Conservation (phyloP, 495 filamentous ascomycete genomes). For the Neurospora cerealis region DNA sequence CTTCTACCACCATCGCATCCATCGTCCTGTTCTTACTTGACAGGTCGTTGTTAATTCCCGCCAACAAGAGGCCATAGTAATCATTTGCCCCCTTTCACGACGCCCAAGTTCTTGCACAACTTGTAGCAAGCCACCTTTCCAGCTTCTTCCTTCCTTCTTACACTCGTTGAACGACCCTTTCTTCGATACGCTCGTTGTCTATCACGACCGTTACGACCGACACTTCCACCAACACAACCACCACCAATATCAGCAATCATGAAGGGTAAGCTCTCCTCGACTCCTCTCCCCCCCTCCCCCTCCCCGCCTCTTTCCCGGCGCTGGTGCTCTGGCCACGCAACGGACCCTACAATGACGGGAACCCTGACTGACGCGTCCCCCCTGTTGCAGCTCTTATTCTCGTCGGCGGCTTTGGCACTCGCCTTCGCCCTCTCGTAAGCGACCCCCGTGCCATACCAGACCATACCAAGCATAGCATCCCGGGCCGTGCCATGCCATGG, state of each 20-base stretch:
- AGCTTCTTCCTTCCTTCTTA: slow-evolving; percentile 19
- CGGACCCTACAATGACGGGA: not conserved
- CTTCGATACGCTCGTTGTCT: slow-evolving; percentile 8
- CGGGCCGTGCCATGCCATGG: not conserved
- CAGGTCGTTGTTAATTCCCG: not conserved
- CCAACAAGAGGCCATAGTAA: not conserved
- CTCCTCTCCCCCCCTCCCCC: not conserved
- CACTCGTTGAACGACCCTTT: slow-evolving; percentile 19
- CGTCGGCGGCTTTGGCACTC: slow-evolving; percentile 97
- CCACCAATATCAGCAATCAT: slow-evolving; percentile 22
- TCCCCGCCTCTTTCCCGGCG: not conserved
- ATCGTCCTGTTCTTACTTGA: not conserved
- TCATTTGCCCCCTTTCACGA: not conserved
- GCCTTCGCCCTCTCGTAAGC: slow-evolving; percentile 90
- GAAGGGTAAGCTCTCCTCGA: slow-evolving; percentile 37
- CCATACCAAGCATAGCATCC: slow-evolving; percentile 4
- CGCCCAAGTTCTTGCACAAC: not conserved
- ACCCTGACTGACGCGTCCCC: not conserved
- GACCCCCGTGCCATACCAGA: slow-evolving; percentile 3
- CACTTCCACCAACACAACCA: slow-evolving; percentile 7
- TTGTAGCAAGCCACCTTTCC: slow-evolving; percentile 1
- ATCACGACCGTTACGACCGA: not conserved
- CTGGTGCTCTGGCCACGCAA: not conserved
- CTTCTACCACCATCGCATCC: not conserved
- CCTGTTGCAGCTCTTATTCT: slow-evolving; percentile 77